Evolutionary conservation across 108 stramenopile genomes (phyloP).

Genomic region (Nitzschia palea): DNA sequence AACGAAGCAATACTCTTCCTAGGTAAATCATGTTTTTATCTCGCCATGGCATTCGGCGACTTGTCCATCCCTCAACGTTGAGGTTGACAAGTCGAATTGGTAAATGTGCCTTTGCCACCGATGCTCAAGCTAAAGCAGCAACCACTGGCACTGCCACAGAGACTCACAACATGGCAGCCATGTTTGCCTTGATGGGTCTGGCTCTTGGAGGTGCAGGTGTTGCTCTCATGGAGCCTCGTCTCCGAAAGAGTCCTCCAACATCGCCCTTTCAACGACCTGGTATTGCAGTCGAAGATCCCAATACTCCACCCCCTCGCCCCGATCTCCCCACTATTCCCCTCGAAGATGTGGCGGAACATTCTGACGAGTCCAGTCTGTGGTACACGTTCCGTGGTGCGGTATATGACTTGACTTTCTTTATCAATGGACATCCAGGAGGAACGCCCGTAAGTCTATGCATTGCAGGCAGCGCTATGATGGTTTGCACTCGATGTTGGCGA

Average conservation of each 20-base stretch:
- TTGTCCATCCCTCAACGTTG: background rate
- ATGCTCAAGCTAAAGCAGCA: background rate
- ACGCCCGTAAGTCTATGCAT: conserved; percentile 19
- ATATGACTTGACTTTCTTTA: conserved; percentile 80
- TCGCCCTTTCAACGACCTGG: background rate
- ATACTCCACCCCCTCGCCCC: conserved; percentile 37
- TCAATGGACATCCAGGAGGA: conserved; percentile 55
- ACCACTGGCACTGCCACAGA: background rate
- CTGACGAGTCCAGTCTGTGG: conserved; percentile 59
- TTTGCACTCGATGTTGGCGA: too few relatives aligned
- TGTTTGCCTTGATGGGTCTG: background rate
- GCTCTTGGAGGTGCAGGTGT: background rate
- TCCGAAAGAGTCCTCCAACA: background rate
- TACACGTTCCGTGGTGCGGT: conserved; percentile 46
- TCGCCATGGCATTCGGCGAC: background rate
- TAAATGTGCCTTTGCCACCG: background rate
- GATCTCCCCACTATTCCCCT: conserved; percentile 36
- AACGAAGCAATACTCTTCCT: too few relatives aligned
- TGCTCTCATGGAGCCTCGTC: background rate
- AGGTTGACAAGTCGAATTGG: background rate
- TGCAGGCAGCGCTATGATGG: too few relatives aligned
- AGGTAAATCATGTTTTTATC: background rate
- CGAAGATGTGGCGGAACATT: conserved; percentile 38
- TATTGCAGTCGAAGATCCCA: background rate
- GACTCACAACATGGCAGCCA: background rate